Percentiles rank a stretch among this genome's conserved stretches.
phyloP scores from a whole-genome alignment of 306 rosid species.

The Rubus parviflorus region DNA sequence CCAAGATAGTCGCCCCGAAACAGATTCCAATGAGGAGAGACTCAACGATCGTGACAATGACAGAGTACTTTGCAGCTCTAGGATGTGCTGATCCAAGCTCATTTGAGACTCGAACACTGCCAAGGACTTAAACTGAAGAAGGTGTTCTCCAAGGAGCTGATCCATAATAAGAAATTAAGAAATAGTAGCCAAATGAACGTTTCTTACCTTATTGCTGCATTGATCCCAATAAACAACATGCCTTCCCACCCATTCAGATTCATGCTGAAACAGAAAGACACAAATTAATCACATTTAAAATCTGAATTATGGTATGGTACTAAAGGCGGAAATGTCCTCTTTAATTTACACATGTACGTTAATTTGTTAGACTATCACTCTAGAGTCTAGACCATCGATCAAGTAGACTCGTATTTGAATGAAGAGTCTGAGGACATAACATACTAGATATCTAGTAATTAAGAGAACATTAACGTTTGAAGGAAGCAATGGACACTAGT shows the following conservation, averaged over 20 bases:
- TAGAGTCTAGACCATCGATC: neutral
- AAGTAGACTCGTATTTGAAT: too few species aligned
- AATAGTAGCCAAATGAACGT: neutral
- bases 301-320: neutral
- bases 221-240: conserved; percentile 89
- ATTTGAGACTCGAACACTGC: conserved; percentile 87
- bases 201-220: conserved; percentile 89
- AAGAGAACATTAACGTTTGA: neutral
- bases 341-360: too few species aligned
- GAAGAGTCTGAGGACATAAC: neutral
- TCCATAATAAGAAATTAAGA: neutral
- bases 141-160: neutral
- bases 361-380: neutral
- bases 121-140: neutral
- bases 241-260: conserved; percentile 97
- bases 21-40: conserved; percentile 69
- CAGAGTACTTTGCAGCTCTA: conserved; percentile 76
- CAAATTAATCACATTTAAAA: neutral
- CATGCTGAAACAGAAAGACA: conserved; percentile 61
- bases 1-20: conserved; percentile 46
- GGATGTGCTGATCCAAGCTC: conserved; percentile 95
- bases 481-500: neutral
- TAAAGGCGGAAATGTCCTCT: neutral
- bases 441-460: neutral
- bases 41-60: conserved; percentile 50